Conservation (phyloP, 495 filamentous ascomycete species). For the Hypoxylon intermedium region DNA sequence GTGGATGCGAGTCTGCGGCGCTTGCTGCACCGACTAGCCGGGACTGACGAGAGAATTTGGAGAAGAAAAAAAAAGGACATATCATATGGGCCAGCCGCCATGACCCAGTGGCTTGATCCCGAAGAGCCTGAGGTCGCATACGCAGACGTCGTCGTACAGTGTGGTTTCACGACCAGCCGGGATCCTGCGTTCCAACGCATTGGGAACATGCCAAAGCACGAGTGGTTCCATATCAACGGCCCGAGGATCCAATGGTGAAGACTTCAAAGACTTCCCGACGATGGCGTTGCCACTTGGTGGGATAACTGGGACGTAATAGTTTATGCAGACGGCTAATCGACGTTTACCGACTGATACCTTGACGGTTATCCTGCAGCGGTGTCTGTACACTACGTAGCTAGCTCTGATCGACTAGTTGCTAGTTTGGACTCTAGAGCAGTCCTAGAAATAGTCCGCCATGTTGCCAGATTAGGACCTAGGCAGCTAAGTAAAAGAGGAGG, state of each 20-base stretch:
- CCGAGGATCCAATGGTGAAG: slow-evolving; percentile 39
- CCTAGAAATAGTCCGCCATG: not conserved
- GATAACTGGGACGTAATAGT: slow-evolving; percentile 24
- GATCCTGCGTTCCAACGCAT: slow-evolving; percentile 40
- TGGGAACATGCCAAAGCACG: slow-evolving; percentile 34
- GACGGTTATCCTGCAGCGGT: not conserved
- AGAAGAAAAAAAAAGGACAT: slow-evolving; percentile 27
- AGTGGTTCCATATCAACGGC: slow-evolving; percentile 38
- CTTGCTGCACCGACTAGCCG: slow-evolving; percentile 38
- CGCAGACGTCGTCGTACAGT: slow-evolving; percentile 32
- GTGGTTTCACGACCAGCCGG: slow-evolving; percentile 41
- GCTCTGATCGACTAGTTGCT: no score
- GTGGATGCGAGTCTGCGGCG: slow-evolving; percentile 39
- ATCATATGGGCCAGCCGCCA: slow-evolving; percentile 6
- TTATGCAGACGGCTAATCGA: slow-evolving; percentile 32
- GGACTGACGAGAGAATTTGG: slow-evolving; percentile 35
- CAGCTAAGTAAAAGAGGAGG: no score
- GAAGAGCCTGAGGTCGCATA: slow-evolving; percentile 28
- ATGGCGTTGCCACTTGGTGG: slow-evolving; percentile 22
- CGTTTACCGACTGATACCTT: slow-evolving; percentile 30
- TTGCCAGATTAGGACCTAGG: no score
- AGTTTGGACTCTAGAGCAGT: no score
- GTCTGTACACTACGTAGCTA: not conserved
- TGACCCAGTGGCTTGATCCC: slow-evolving; percentile 32
- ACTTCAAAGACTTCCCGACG: not conserved